A percentile compares a stretch with the other conserved stretches of the same genome.
Conservation (phyloP, 768 basidiomycete species). For the Suillus subaureus region DNA sequence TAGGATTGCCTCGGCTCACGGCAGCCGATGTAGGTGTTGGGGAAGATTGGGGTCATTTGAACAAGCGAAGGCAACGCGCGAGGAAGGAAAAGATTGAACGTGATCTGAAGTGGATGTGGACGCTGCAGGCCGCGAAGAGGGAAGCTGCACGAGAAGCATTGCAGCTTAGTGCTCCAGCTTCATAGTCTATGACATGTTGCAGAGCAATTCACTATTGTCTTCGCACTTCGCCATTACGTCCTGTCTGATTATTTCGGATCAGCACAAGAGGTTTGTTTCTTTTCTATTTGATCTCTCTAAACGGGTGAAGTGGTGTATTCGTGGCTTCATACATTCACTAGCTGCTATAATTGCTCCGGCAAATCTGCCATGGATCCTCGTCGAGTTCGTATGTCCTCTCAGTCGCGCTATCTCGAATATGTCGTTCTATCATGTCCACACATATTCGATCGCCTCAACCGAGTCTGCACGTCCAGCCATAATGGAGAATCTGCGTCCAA, state of each 20-base stretch:
- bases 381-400: too few species aligned
- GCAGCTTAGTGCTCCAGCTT: conserved; percentile 1
- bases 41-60: conserved; percentile 58
- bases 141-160: conserved; percentile 6
- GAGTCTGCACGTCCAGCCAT: conserved; percentile 60
- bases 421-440: conserved; percentile 50
- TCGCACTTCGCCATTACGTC: not conserved
- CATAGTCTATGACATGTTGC: not conserved
- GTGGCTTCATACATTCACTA: conserved; percentile 6
- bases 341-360: not conserved
- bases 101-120: conserved; percentile 43
- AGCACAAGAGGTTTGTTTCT: not conserved
- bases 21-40: conserved; percentile 35
- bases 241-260: not conserved
- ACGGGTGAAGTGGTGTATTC: not conserved
- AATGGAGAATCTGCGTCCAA: conserved; percentile 52
- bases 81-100: conserved; percentile 47
- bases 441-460: conserved; percentile 86
- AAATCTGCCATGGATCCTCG: not conserved
- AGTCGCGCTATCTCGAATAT: conserved; percentile 30
- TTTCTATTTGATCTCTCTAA: not conserved
- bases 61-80: conserved; percentile 51
- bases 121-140: conserved; percentile 30
- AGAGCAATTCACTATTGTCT: not conserved
- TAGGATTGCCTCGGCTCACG: conserved; percentile 14